Evolutionary conservation across 305 asterid species (phyloP), one percentile per base, ranked within the genome.

Genomic region (Fraxinus albicans): DNA sequence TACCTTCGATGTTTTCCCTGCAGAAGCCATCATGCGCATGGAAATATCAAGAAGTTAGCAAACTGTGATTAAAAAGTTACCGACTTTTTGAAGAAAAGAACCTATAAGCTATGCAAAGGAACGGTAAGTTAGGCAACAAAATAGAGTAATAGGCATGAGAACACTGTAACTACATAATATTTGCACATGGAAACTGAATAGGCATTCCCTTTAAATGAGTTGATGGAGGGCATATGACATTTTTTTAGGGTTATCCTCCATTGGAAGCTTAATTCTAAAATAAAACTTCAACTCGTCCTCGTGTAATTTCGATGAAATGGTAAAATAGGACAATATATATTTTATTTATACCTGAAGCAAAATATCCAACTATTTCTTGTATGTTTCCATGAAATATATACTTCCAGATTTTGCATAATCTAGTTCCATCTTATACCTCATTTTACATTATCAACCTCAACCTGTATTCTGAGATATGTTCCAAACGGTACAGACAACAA

Each of bases 1-100:
- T 86, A 93, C 97, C 91, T 91, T 93, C 19, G 94, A 85, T 77
- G 94, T 89, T 93, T 91, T 93, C 82, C 97, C 97, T 93, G 91
- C 86, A 86, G 77, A 78, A 77, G 83, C 35, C 90, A 85, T 73
- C 83, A 78, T 77, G 77, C 85, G 88, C 84, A 84, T 77, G 87
- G 79, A 87, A 86, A 85, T 69, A 83, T 38, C 70, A 80, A 44
- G 15, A 77, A 80, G 84, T 85, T 53, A 86, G 83, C 36, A 75
- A 58, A 58, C 53, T 15, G 47, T 36, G 25, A 86, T 10, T 83
- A 82, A 79, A 84, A 84, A 44, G 63, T 74, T 53, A 17, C 74
- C 1, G 21, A 25, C 42, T 19, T 77, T 35, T 77, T 58, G 33
- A 23, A 17, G 21, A 82, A 77, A 78, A 55, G 12, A 27, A 73